Conservation (phyloP, 116 monocot genomes). For the Posidonia oceanica region DNA sequence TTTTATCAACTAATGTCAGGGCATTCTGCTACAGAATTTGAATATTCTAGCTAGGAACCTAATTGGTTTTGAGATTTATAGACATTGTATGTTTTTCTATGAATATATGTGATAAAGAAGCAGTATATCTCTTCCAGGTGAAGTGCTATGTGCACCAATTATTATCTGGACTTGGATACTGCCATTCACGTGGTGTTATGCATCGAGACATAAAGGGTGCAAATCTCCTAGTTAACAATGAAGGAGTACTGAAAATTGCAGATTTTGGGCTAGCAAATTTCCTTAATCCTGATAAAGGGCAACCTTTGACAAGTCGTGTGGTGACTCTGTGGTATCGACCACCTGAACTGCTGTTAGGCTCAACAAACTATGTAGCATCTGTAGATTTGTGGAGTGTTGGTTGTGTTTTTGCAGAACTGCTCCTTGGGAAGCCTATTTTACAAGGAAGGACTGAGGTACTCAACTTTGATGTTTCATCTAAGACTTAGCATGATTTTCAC, state of each 20-base stretch:
- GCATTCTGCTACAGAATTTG: neutral
- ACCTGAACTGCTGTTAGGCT: conserved; percentile 88
- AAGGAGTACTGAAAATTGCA: conserved; percentile 77
- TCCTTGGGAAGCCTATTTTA: conserved; percentile 63
- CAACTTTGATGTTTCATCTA: neutral
- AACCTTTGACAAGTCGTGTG: conserved; percentile 88
- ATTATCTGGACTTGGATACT: conserved; percentile 77
- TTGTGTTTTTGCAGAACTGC: conserved; percentile 86
- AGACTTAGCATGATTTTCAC: neutral
- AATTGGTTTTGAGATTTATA: too few species aligned
- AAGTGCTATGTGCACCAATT: conserved; percentile 93
- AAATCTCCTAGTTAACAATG: conserved; percentile 82
- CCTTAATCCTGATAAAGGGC: conserved; percentile 26
- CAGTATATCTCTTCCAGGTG: conserved; percentile 23
- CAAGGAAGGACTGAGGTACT: conserved; percentile 95
- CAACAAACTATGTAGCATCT: conserved; percentile 66
- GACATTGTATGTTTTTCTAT: neutral
- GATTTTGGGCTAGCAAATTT: conserved; percentile 91
- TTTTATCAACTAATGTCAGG: neutral
- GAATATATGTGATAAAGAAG: neutral
- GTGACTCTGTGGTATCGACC: conserved; percentile 97
- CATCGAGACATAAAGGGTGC: conserved; percentile 96
- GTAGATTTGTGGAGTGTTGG: conserved; percentile 97
- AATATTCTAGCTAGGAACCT: neutral
- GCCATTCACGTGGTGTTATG: conserved; percentile 72